Conservation (phyloP, 257 asterid species). For the Primulina tabacum region DNA sequence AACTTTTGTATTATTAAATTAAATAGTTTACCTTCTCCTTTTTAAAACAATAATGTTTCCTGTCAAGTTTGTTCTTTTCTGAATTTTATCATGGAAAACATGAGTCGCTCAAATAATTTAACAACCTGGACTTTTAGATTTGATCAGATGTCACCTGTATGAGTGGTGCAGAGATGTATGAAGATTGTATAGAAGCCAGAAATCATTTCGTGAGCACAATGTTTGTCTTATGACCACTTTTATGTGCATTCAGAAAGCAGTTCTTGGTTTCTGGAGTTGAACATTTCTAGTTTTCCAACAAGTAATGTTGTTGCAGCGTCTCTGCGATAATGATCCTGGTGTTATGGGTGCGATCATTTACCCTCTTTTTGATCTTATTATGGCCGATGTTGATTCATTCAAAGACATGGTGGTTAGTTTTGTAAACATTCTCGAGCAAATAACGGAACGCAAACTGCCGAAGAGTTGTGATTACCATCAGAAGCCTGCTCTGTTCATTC, state of each 20-base stretch:
- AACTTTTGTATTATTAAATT: too few species aligned
- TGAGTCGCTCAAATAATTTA: too few species aligned
- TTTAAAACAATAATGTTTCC: too few species aligned
- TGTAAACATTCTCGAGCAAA: conserved; percentile 94
- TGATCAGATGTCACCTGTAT: neutral
- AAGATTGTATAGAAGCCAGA: neutral
- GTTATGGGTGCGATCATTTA: too few species aligned
- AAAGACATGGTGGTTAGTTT: conserved; percentile 87
- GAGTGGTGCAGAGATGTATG: conserved; percentile 6
- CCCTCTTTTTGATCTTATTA: too few species aligned
- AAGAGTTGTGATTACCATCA: conserved; percentile 97
- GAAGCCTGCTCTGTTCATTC: conserved; percentile 98
- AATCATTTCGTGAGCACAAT: neutral
- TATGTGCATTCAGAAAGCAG: conserved; percentile 14
- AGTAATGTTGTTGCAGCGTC: conserved; percentile 58
- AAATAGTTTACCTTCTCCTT: too few species aligned
- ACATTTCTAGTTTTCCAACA: conserved; percentile 15
- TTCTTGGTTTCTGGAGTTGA: conserved; percentile 3
- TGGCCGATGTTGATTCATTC: conserved; percentile 73
- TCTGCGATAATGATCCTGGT: conserved; percentile 95
- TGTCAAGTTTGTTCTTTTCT: too few species aligned
- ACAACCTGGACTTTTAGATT: too few species aligned
- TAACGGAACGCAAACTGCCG: conserved; percentile 88
- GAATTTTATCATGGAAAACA: too few species aligned
- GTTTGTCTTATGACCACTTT: neutral